phyloP scores from a whole-genome alignment of 2,329 filamentous ascomycete genomes.

The Fusarium musae region DNA sequence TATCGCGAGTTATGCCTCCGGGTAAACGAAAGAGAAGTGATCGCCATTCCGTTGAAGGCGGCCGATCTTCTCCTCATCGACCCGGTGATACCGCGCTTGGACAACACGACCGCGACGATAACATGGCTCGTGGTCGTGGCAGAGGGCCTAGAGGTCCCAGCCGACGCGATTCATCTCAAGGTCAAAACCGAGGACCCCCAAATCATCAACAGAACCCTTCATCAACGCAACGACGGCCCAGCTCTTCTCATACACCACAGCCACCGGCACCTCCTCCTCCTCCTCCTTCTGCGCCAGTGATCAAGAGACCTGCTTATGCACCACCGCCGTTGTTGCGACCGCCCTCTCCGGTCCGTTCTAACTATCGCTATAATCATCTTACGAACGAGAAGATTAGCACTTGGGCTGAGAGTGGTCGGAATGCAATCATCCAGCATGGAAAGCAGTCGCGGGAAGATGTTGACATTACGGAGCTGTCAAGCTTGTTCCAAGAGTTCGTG shows the following conservation, averaged over 20 bases:
- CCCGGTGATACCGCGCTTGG: conserved; percentile 66
- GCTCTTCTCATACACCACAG: conserved; percentile 33
- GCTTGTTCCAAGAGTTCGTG: conserved; percentile 86
- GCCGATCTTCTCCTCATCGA: conserved; percentile 70
- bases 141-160: conserved; percentile 60
- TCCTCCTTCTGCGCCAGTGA: conserved; percentile 37
- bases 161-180: conserved; percentile 64
- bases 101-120: conserved; percentile 68
- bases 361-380: conserved; percentile 79
- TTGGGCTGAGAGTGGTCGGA: conserved; percentile 76
- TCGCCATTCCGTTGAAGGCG: conserved; percentile 59
- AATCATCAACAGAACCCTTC: conserved; percentile 42
- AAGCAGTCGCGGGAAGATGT: conserved; percentile 72
- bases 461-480: conserved; percentile 74
- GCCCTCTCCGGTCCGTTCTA: conserved; percentile 52
- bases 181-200: conserved; percentile 43
- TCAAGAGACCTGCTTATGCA: conserved; percentile 32
- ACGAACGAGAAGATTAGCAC: conserved; percentile 73
- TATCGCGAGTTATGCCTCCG: conserved; percentile 60
- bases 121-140: conserved; percentile 58
- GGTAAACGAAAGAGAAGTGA: conserved; percentile 68
- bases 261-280: neutral
- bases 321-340: conserved; percentile 41
- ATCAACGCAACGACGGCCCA: conserved; percentile 39
- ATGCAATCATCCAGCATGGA: conserved; percentile 74